Evolutionary conservation across 345 rosid genomes (phyloP).

Genomic region (Microcos paniculata): DNA sequence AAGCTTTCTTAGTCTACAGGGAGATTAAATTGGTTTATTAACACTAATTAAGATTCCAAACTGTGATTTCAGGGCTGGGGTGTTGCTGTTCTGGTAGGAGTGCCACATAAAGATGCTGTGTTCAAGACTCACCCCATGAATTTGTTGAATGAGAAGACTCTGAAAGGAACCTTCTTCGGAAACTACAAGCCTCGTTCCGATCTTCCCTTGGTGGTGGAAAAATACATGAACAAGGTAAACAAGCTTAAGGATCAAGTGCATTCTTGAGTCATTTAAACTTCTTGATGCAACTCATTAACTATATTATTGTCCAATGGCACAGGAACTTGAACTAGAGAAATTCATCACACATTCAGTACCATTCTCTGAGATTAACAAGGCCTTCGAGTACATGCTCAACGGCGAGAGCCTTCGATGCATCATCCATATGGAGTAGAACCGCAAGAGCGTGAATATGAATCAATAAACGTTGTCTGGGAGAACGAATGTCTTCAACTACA

Average conservation of each 20-base stretch:
- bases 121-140: constrained; percentile 56
- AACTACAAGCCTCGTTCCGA: constrained; percentile 57
- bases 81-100: constrained; percentile 51
- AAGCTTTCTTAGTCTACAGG: too few species aligned
- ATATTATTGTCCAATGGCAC: not conserved
- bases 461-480: not conserved
- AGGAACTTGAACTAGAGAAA: constrained; percentile 51
- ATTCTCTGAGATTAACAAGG: constrained; percentile 47
- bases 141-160: constrained; percentile 43
- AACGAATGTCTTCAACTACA: too few species aligned
- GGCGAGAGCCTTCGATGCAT: constrained; percentile 53
- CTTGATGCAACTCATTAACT: not conserved
- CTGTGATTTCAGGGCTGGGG: constrained; percentile 46
- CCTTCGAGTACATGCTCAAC: constrained; percentile 42
- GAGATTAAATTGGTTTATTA: too few species aligned
- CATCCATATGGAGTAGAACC: constrained; percentile 36
- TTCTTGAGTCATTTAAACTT: not conserved
- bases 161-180: constrained; percentile 57
- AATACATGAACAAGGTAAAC: constrained; percentile 51
- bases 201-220: constrained; percentile 43
- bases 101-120: constrained; percentile 48
- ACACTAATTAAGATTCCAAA: too few species aligned
- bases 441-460: not conserved
- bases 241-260: too few species aligned
- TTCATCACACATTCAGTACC: constrained; percentile 42